Percentiles rank a stretch among this genome's conserved stretches.
These are phyloP conservation scores for Sporothrix brasiliensis DNA, from an alignment of 2,329 filamentous ascomycete genomes.

Conservation along the genomic window DNA sequence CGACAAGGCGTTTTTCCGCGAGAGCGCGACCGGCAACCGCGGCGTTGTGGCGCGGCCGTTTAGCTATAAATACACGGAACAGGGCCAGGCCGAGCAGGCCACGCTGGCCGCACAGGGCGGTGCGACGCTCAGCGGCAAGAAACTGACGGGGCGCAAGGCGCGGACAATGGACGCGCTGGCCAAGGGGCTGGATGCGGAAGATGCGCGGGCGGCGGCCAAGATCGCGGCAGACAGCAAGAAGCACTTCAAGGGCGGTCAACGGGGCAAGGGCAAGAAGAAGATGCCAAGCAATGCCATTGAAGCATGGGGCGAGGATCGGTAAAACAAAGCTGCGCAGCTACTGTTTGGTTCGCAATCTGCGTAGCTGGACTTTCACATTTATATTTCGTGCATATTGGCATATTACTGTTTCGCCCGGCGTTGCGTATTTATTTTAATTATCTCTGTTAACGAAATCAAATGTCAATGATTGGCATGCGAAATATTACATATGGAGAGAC, in stretches of 20 bases:
- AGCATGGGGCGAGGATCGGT: conserved; percentile 23
- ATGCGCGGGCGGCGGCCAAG: conserved; percentile 64
- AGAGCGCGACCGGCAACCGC: conserved; percentile 52
- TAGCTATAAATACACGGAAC: conserved; percentile 84
- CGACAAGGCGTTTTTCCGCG: conserved; percentile 82
- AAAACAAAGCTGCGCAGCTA: not conserved
- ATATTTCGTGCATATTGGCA: not conserved
- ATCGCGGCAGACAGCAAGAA: conserved; percentile 74
- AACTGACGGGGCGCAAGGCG: conserved; percentile 80
- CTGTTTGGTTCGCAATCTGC: not conserved
- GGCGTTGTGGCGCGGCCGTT: conserved; percentile 73
- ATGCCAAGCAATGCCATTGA: conserved; percentile 30
- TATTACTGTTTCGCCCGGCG: not conserved
- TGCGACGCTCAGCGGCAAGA: conserved; percentile 51
- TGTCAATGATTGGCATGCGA: not conserved
- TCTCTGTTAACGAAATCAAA: not conserved
- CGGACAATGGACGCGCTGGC: conserved; percentile 80
- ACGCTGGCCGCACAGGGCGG: conserved; percentile 36
- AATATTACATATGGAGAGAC: not conserved
- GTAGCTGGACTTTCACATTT: not conserved
- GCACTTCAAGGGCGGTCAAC: conserved; percentile 81
- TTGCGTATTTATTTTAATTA: not conserved
- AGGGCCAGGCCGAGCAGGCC: conserved; percentile 55
- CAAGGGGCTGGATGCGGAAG: conserved; percentile 79
- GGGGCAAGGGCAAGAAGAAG: conserved; percentile 51